A percentile compares a stretch with the other conserved stretches of the same genome.
These are phyloP conservation scores for Suillus ampliporus DNA, from an alignment of 768 basidiomycete species.

Conservation along the genomic window DNA sequence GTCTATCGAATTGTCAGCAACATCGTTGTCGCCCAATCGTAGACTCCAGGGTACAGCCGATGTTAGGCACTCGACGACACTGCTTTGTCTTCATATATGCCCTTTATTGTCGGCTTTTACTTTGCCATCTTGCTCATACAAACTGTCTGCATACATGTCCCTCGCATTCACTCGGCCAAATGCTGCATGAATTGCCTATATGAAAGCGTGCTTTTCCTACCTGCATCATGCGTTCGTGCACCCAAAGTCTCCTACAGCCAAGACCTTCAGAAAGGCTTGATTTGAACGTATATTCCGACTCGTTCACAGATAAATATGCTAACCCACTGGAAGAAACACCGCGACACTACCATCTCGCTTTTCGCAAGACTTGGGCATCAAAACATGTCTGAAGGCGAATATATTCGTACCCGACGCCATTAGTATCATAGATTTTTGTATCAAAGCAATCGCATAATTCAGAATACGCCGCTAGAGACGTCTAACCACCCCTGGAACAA, in stretches of 20 bases:
- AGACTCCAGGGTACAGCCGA: not conserved
- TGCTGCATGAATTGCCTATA: not conserved
- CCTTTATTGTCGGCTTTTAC: not conserved
- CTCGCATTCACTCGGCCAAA: not conserved
- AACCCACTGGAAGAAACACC: not conserved
- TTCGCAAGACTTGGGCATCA: not conserved
- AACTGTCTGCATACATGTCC: not conserved
- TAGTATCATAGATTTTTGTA: not conserved
- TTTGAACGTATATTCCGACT: not conserved
- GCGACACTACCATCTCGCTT: no score
- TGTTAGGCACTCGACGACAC: not conserved
- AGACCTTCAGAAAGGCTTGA: not conserved
- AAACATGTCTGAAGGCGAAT: not conserved
- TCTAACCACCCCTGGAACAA: constrained; percentile 1
- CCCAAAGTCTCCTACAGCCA: not conserved
- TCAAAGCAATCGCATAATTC: not conserved
- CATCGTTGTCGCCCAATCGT: not conserved
- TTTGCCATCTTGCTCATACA: not conserved
- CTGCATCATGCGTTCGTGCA: not conserved
- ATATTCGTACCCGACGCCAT: not conserved
- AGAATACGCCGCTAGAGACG: not conserved
- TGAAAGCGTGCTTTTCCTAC: not conserved
- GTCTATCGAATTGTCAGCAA: not conserved
- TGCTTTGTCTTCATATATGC: not conserved
- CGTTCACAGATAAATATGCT: not conserved